Evolutionary conservation across 2,329 filamentous ascomycete genomes (phyloP).

Genomic region (Chaetomium globosum): DNA sequence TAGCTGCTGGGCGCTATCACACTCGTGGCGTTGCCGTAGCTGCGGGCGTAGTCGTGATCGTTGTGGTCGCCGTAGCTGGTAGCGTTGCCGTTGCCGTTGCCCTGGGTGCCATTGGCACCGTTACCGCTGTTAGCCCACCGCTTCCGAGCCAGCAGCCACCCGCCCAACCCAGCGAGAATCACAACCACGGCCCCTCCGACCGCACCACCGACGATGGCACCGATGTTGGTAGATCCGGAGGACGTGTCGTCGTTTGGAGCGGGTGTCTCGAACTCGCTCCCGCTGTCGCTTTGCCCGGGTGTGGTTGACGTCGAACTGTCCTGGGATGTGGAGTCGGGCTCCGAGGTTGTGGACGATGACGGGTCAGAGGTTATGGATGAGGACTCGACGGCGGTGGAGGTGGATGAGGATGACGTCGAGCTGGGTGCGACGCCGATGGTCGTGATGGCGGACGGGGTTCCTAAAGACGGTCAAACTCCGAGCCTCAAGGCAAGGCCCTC

Average conservation of each 20-base stretch:
- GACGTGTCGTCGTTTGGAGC: neutral
- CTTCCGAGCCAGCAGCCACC: constrained; percentile 7
- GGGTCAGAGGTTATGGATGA: neutral
- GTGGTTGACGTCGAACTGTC: neutral
- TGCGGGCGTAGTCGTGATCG: no score
- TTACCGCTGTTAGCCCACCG: neutral
- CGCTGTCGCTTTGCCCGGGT: neutral
- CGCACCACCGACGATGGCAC: constrained; percentile 12
- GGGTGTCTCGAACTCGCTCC: neutral
- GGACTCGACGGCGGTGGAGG: neutral
- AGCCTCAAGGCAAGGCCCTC: neutral
- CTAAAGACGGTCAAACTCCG: constrained; percentile 16
- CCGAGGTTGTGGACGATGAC: neutral
- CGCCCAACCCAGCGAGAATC: neutral
- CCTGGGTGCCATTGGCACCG: neutral
- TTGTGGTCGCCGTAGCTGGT: neutral
- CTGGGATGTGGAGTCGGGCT: constrained; percentile 2
- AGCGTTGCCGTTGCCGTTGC: neutral
- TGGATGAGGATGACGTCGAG: constrained; percentile 13
- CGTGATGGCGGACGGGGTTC: constrained; percentile 25
- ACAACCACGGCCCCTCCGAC: constrained; percentile 8
- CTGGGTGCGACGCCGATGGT: constrained; percentile 32
- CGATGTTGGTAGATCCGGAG: constrained; percentile 1
- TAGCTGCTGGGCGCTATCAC: neutral
- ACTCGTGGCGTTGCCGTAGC: neutral